Evolutionary conservation across 306 rosid species (phyloP), one percentile per base, ranked within the genome.

Genomic region (Malus orientalis): DNA sequence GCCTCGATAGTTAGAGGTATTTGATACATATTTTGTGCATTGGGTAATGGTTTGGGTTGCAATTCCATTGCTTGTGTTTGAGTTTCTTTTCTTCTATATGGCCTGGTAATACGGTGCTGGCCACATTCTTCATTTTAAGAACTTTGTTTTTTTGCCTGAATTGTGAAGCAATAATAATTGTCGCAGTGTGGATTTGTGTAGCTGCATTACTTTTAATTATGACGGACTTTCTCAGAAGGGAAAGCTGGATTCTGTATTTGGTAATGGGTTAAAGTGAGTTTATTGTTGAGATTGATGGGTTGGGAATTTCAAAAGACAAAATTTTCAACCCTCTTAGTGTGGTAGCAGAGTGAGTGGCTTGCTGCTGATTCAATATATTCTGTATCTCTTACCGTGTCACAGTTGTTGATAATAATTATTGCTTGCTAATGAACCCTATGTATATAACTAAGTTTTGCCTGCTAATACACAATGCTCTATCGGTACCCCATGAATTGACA

Each of bases 141-240:
- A 77, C 74, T 69, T 80, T 23, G 67, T 60, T 69, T 74, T 73
- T 65, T 76, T 80, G 76, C 68, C 60, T 67, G 63, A 62, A 13
- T 14, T 18, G 63, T 81, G 47, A 70, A 66, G 62, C 57, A 68
- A 57, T 70, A 68, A 57, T 70, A 44, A 75, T 58, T 18, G 16
- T 78, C 69, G 59, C 68, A 47, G 44, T 63, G 59, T 76, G 68
- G 71, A 78, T 81, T 49, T 69, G 20, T 73, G 58, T 29, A 32
- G 65, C 57, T 71, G 11, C 9, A 11, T 51, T 78, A 69, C 29
- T 67, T 62, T 36, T 53, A 72, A 71, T 76, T 19, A 12, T 49
- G 51, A 59, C 42, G 18, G 29, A 78, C 76, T 64, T 67, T 61
- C 20, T 49, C 55, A 49, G 20, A 49, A 15, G 55, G 55, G 20